Evolutionary conservation across 2,329 filamentous ascomycete species (phyloP), one percentile per base, ranked within the genome.

Genomic region (Setomelanomma holmii): DNA sequence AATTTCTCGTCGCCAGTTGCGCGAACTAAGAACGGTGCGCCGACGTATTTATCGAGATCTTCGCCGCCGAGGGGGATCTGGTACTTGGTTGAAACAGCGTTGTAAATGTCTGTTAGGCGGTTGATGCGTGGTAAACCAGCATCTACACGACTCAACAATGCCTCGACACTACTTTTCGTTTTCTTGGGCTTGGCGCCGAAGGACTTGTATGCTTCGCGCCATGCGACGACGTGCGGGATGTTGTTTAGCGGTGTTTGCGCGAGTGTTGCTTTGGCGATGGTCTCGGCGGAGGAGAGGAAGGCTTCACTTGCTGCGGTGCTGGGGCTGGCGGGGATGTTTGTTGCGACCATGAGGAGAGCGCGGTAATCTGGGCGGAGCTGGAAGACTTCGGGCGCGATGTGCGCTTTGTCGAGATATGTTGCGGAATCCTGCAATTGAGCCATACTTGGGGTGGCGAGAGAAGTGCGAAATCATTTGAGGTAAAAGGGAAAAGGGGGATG

Each of bases 111-210:
- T 0, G 74, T 76, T 43, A 76, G 46, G 1, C 73, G 64, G 44
- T 77, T 77, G 10, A 77, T 66, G 0, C 74, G 63, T 1, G 74
- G 74, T 5, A 77, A 40, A 0, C 73, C 74, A 12, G 35, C 49
- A 5, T 70, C 66, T 11, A 64, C 63, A 10, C 74, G 68, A 1
- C 74, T 69, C 3, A 71, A 70, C 6, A 74, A 43, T 0, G 75
- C 68, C 55, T 77, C 73, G 1, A 77, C 62, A 21, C 73, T 76
- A 53, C 73, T 75, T 23, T 68, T 66, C 2, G 61, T 67, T 44
- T 75, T 75, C 24, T 74, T 67, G 1, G 73, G 74, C 47, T 76
- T 77, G 12, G 74, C 69, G 14, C 74, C 74, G 43, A 77, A 77
- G 10, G 64, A 49, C 27, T 75, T 76, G 56, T 76, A 76, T 8